A percentile compares a stretch with the other conserved stretches of the same genome.
Evolutionary conservation across 495 filamentous ascomycete genomes (phyloP).

Genomic region (Talaromyces stipitatus): DNA sequence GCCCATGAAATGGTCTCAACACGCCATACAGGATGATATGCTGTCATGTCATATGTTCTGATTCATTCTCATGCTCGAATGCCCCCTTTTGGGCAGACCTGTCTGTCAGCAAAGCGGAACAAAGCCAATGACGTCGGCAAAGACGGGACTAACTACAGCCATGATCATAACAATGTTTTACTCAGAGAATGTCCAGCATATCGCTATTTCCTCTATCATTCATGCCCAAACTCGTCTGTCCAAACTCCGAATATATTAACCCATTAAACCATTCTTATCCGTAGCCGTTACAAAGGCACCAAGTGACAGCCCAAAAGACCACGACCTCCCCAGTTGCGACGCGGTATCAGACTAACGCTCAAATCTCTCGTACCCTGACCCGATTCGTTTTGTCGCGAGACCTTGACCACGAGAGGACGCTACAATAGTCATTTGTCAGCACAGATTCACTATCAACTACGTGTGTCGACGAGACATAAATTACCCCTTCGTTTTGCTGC

Average conservation of each 20-base stretch:
- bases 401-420: constrained; percentile 63
- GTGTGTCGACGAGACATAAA: constrained; percentile 21
- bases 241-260: neutral
- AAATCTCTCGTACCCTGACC: constrained; percentile 45
- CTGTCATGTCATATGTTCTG: neutral
- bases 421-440: constrained; percentile 12
- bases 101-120: neutral
- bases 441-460: neutral
- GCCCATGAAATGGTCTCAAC: neutral
- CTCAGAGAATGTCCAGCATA: neutral
- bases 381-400: constrained; percentile 45
- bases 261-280: neutral
- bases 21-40: neutral
- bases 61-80: neutral
- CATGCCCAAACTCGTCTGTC: neutral
- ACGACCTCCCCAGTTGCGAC: constrained; percentile 77
- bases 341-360: constrained; percentile 62
- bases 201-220: neutral
- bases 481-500: constrained; percentile 82
- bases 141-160: neutral
- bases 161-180: neutral
- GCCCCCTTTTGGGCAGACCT: neutral
- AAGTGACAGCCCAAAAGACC: constrained; percentile 86
- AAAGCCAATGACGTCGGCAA: neutral
- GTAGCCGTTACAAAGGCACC: constrained; percentile 50